Conservation (phyloP, 768 basidiomycete genomes). For the Trametes meyenii region DNA sequence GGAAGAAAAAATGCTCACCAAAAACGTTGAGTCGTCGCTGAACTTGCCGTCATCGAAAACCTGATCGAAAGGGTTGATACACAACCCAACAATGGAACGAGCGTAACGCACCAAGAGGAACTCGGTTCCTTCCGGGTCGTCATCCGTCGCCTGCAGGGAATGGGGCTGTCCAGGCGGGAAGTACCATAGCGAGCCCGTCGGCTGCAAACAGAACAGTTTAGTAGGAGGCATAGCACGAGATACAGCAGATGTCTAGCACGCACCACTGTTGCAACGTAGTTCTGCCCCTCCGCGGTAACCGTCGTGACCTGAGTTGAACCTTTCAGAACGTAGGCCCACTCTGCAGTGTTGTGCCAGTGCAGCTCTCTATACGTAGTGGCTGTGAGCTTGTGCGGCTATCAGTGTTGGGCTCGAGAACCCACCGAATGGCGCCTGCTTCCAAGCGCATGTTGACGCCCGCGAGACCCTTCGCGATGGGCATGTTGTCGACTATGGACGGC, state of each 20-base stretch:
- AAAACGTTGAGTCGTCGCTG: constrained; percentile 39
- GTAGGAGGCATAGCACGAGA: neutral
- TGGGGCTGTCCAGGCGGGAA: constrained; percentile 43
- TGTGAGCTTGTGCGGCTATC: neutral
- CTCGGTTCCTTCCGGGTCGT: constrained; percentile 29
- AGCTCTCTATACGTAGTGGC: constrained; percentile 31
- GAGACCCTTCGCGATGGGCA: constrained; percentile 54
- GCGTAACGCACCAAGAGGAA: constrained; percentile 28
- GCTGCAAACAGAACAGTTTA: constrained; percentile 16
- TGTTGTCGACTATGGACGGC: constrained; percentile 40
- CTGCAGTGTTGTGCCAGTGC: constrained; percentile 38
- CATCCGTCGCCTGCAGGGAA: constrained; percentile 38
- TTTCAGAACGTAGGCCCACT: constrained; percentile 38
- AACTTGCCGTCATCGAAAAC: constrained; percentile 47
- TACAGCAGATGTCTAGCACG: neutral
- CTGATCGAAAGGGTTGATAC: neutral
- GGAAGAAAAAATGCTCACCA: constrained; percentile 23
- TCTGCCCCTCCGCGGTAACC: constrained; percentile 49
- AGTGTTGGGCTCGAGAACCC: neutral
- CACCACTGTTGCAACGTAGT: constrained; percentile 46
- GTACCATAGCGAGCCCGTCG: constrained; percentile 38
- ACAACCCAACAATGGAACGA: constrained; percentile 16
- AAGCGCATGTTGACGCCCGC: constrained; percentile 37
- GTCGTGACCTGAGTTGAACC: constrained; percentile 44
- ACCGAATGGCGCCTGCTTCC: constrained; percentile 36